These are phyloP conservation scores for Lonicera japonica DNA, from an alignment of 129 eudicot species.

Conservation along the genomic window DNA sequence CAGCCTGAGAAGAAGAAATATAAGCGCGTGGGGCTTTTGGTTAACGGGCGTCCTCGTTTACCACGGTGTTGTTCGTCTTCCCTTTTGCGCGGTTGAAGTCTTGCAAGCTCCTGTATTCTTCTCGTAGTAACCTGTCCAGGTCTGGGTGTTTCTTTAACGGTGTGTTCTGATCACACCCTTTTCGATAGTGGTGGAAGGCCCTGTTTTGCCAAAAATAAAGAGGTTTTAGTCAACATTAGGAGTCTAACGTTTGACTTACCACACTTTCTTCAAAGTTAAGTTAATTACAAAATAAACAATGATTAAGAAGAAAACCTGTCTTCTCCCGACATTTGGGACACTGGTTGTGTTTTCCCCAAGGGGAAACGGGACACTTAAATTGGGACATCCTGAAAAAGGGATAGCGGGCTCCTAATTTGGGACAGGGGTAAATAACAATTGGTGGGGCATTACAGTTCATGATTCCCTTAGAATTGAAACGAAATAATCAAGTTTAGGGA, in stretches of 20 bases:
- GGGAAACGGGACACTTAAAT: too few species aligned
- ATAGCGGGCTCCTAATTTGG: not conserved
- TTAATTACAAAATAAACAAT: too few species aligned
- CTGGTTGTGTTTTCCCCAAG: too few species aligned
- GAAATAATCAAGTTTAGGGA: not conserved
- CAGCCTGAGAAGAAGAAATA: too few species aligned
- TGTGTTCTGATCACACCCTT: conserved; percentile 35
- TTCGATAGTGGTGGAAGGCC: conserved; percentile 90
- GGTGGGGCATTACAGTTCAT: too few species aligned
- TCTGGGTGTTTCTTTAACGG: conserved; percentile 55
- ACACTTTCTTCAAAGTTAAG: too few species aligned
- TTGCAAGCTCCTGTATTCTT: conserved; percentile 63
- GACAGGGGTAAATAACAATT: too few species aligned
- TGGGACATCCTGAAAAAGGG: too few species aligned
- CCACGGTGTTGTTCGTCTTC: conserved; percentile 13
- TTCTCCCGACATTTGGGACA: too few species aligned
- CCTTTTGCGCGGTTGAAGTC: conserved; percentile 66
- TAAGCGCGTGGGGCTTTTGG: conserved; percentile 10
- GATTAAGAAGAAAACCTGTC: too few species aligned
- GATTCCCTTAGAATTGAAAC: not conserved
- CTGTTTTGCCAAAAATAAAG: conserved; percentile 20
- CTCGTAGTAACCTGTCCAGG: conserved; percentile 67
- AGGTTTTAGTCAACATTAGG: not conserved
- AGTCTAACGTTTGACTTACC: not conserved
- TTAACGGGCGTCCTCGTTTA: conserved; percentile 26